These are phyloP conservation scores for Sporothrix pseudoabietina DNA, from an alignment of 2,329 filamentous ascomycete genomes.

Conservation along the genomic window DNA sequence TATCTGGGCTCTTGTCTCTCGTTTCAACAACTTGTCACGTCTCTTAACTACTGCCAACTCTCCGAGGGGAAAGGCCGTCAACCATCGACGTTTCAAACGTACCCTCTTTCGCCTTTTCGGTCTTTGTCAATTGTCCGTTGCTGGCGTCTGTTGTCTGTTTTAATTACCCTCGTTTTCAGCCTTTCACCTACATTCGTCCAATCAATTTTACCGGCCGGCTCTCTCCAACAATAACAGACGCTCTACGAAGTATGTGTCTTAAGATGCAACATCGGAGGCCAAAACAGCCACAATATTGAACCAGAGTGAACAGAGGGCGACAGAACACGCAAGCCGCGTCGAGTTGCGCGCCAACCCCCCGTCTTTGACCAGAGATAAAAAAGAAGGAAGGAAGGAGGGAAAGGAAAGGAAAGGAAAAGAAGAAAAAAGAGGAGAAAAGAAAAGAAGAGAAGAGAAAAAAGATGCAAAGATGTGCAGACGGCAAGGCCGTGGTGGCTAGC, in stretches of 20 bases:
- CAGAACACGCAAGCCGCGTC: neutral
- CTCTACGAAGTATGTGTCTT: neutral
- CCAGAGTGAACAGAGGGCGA: neutral
- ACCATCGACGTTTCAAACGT: neutral
- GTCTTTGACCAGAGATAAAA: neutral
- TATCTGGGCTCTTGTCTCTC: neutral
- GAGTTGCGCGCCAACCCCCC: neutral
- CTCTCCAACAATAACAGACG: slow-evolving; percentile 11
- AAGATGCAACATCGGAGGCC: neutral
- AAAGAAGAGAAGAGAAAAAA: no score
- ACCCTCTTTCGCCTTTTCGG: slow-evolving; percentile 16
- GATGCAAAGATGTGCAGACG: neutral
- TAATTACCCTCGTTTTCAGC: slow-evolving; percentile 22
- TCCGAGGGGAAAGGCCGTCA: neutral
- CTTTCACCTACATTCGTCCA: slow-evolving; percentile 16
- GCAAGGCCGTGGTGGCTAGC: slow-evolving; percentile 1
- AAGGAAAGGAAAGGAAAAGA: no score
- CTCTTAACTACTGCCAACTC: neutral
- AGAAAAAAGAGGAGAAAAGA: no score
- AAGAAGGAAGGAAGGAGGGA: no score
- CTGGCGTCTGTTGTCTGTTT: neutral
- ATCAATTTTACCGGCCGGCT: slow-evolving; percentile 9
- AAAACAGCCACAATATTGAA: slow-evolving; percentile 3
- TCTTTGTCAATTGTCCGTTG: neutral
- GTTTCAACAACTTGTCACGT: neutral